Percentiles rank a stretch among this genome's conserved stretches.
Evolutionary conservation across 1,284 basidiomycete genomes (phyloP).

Genomic region (Austroboletus niveus): DNA sequence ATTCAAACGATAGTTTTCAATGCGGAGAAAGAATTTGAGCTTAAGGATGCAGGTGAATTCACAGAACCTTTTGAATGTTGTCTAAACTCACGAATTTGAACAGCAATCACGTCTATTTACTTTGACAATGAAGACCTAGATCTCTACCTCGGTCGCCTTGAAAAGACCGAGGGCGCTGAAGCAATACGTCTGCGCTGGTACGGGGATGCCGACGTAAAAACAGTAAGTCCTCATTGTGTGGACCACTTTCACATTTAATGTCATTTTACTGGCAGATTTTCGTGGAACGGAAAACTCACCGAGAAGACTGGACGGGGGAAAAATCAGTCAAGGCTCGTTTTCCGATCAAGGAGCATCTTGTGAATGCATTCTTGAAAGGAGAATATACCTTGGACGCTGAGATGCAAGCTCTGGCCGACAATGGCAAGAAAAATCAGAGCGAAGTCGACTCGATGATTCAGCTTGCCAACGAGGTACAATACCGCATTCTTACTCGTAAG

Average conservation of each 20-base stretch:
- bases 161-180: constrained; percentile 99
- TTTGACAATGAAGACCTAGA: constrained; percentile 96
- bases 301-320: constrained; percentile 99
- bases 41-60: constrained; percentile 76
- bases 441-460: constrained; percentile 97
- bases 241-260: not conserved
- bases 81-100: constrained; percentile 7
- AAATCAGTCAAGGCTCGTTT: constrained; percentile 99
- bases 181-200: constrained; percentile 98
- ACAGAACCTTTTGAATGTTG: not conserved
- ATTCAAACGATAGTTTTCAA: constrained; percentile 75
- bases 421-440: constrained; percentile 92
- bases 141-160: constrained; percentile 94
- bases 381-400: constrained; percentile 94
- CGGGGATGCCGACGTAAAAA: constrained; percentile 85
- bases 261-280: constrained; percentile 65
- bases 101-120: constrained; percentile 86
- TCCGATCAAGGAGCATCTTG: constrained; percentile 92
- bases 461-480: constrained; percentile 95
- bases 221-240: constrained; percentile 42
- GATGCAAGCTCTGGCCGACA: constrained; percentile 85
- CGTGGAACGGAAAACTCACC: constrained; percentile 97
- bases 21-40: constrained; percentile 90
- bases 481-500: constrained; percentile 83
- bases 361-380: constrained; percentile 90